Evolutionary conservation across 495 filamentous ascomycete genomes (phyloP).

Genomic region (Hypoxylon fuscum): DNA sequence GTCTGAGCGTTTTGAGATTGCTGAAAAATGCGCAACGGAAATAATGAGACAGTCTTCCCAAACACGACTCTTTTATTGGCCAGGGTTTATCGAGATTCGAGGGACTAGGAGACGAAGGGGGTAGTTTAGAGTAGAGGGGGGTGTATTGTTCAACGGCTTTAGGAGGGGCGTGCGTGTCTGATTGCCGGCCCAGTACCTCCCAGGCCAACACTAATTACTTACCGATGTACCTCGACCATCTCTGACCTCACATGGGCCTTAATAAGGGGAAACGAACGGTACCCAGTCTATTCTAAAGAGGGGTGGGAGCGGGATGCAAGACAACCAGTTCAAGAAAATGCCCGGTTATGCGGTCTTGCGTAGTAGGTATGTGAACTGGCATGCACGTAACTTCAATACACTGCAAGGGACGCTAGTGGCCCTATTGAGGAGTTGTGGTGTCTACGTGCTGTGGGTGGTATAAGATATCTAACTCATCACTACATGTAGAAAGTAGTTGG

Average conservation of each 20-base stretch:
- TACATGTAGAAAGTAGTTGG: slow-evolving; percentile 2
- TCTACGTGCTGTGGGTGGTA: slow-evolving; percentile 7
- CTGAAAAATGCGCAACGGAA: slow-evolving; percentile 45
- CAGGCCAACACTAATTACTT: slow-evolving; percentile 19
- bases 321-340: slow-evolving; percentile 38
- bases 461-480: slow-evolving; percentile 8
- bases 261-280: slow-evolving; percentile 33
- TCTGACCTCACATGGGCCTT: slow-evolving; percentile 30
- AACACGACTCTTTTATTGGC: slow-evolving; percentile 40
- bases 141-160: slow-evolving; percentile 44
- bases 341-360: slow-evolving; percentile 38
- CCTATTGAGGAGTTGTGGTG: slow-evolving; percentile 21
- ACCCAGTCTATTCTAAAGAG: slow-evolving; percentile 14
- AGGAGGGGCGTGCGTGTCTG: slow-evolving; percentile 44
- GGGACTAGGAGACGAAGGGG: slow-evolving; percentile 36
- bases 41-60: slow-evolving; percentile 43
- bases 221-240: slow-evolving; percentile 15
- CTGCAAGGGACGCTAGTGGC: slow-evolving; percentile 30
- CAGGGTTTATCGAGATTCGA: slow-evolving; percentile 46
- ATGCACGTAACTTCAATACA: slow-evolving; percentile 40
- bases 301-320: slow-evolving; percentile 38
- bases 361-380: slow-evolving; percentile 37
- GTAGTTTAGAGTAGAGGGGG: slow-evolving; percentile 17
- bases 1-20: slow-evolving; percentile 42
- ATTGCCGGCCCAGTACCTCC: slow-evolving; percentile 31